These are phyloP conservation scores for Hypoxylon rickii DNA, from an alignment of 495 filamentous ascomycete genomes.

Conservation along the genomic window DNA sequence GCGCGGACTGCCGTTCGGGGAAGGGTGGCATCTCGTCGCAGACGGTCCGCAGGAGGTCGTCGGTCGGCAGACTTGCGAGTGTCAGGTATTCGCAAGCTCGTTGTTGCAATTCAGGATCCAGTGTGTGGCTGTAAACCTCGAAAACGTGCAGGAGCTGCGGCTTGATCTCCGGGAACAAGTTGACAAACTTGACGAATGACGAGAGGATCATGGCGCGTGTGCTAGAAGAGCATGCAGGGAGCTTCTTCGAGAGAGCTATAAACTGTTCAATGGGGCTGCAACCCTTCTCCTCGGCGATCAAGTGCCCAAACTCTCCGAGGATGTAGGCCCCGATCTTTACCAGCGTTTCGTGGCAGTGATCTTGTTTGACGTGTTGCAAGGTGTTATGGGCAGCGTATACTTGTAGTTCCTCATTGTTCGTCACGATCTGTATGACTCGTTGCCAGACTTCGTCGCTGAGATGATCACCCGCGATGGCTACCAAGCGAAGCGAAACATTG, in stretches of 20 bases:
- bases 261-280: slow-evolving; percentile 99
- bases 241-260: slow-evolving; percentile 86
- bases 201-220: slow-evolving; percentile 94
- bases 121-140: slow-evolving; percentile 86
- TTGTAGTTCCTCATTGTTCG: slow-evolving; percentile 98
- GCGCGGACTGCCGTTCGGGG: slow-evolving; percentile 88
- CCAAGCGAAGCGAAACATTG: slow-evolving; percentile 90
- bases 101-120: slow-evolving; percentile 95
- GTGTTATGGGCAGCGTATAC: slow-evolving; percentile 94
- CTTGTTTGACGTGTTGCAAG: slow-evolving; percentile 84
- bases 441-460: slow-evolving; percentile 99
- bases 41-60: slow-evolving; percentile 92
- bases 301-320: slow-evolving; percentile 94
- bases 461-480: slow-evolving; percentile 96
- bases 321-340: slow-evolving; percentile 98
- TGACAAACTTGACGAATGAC: slow-evolving; percentile 96
- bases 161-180: slow-evolving; percentile 98
- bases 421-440: slow-evolving; percentile 97
- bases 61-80: slow-evolving; percentile 81
- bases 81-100: slow-evolving; percentile 94
- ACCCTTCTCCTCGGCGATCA: slow-evolving; percentile 91
- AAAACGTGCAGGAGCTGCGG: slow-evolving; percentile 91
- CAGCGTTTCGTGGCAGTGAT: slow-evolving; percentile 93
- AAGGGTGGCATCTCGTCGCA: slow-evolving; percentile 99
- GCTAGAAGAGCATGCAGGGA: slow-evolving; percentile 83